Base-by-base conservation (phyloP, 2,329 filamentous ascomycete species). In the Dactylellina haptotyla region DNA sequence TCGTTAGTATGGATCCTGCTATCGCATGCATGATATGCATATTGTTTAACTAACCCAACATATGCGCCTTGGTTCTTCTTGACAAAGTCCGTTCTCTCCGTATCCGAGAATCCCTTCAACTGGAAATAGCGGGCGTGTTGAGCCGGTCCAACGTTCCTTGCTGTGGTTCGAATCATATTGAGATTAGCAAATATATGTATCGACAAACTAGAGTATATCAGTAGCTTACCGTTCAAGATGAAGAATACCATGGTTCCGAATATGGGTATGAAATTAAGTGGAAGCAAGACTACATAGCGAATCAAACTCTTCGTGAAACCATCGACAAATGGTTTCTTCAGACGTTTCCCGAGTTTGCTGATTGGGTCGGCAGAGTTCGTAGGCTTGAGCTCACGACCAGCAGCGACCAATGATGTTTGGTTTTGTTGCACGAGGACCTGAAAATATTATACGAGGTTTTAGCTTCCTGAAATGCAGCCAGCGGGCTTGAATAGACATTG, bases 191-290 rank as follows among this genome's bases (percentile, higher is more conserved):
- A n/a, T n/a, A n/a, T n/a, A n/a, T n/a, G n/a, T n/a, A n/a, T n/a
- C n/a, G n/a, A n/a, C n/a, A n/a, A n/a, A n/a, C n/a, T n/a, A n/a
- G n/a, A n/a, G n/a, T n/a, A n/a, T n/a, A n/a, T n/a, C n/a, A n/a
- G n/a, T 3, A 12, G 20, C 54, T 80, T 81, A 81, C 89, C 90
- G 81, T 97, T 92, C 14, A 96, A 80, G 26, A 90, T 80, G 32
- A 97, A 85, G 80, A 96, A 98, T 3, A 93, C 83, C 5, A 88
- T 83, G 0, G 93, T 97, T 4, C 94, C 94, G 16, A 97, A 87
- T 0, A 97, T 85, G 0, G 94, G 94, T 58, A 98, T 93, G 79
- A 97, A 93, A 83, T 97, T 98, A 73, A 98, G 85, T 9, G 94
- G 93, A 43, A 97, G 84, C 80, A 96, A 95, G 82, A 97, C 87